Evolutionary conservation across 352 stramenopile species (phyloP).

Genomic region (Globisporangium heterothallicum): DNA sequence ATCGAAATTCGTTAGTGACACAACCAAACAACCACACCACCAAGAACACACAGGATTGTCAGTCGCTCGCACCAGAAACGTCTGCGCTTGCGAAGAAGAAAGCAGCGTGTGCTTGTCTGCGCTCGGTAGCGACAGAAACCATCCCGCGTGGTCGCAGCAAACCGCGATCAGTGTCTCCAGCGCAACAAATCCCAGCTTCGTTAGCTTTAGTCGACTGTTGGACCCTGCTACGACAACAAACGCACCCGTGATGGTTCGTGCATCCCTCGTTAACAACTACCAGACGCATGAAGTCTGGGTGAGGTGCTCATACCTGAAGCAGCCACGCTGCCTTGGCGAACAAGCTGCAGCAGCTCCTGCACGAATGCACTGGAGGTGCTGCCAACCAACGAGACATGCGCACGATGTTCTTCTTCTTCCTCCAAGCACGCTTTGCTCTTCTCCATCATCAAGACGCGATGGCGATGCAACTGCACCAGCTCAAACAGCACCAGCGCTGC

Average conservation of each 20-base stretch:
- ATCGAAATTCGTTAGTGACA: no score
- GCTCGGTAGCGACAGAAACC: slow-evolving; percentile 10
- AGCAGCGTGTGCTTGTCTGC: not conserved
- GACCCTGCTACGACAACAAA: not conserved
- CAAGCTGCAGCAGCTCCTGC: slow-evolving; percentile 3
- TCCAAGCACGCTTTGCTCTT: not conserved
- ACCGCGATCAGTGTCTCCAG: slow-evolving; percentile 51
- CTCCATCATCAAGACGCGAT: not conserved
- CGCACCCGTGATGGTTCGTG: no score
- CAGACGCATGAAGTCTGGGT: no score
- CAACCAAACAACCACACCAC: no score
- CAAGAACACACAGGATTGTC: not conserved
- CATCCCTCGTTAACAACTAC: no score
- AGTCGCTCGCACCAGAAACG: not conserved
- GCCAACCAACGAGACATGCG: slow-evolving; percentile 2
- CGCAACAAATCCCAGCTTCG: slow-evolving; percentile 42
- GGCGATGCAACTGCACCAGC: slow-evolving; percentile 33
- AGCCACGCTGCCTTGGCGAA: slow-evolving; percentile 1
- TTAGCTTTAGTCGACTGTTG: slow-evolving; percentile 28
- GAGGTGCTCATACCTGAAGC: not conserved
- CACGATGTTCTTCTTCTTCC: not conserved
- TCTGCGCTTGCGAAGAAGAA: not conserved
- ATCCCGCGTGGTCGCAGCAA: slow-evolving; percentile 21
- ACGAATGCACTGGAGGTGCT: slow-evolving; percentile 3
- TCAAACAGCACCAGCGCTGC: slow-evolving; percentile 57